These are phyloP conservation scores for Clavispora vitiphila DNA, from an alignment of 805 yeast species.

Conservation along the genomic window DNA sequence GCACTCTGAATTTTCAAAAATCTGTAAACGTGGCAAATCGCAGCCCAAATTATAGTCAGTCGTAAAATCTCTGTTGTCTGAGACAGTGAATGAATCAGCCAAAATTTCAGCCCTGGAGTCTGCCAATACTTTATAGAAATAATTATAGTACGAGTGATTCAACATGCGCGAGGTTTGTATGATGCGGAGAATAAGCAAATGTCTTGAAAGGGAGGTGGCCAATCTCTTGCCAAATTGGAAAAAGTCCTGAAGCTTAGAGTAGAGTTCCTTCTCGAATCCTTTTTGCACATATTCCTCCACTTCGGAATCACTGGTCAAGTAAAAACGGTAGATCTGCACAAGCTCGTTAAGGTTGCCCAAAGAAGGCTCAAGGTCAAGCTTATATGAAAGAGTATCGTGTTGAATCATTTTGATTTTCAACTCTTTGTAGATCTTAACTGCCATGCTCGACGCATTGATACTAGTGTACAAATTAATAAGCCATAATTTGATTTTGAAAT, in stretches of 20 bases:
- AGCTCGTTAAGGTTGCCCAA: conserved; percentile 29
- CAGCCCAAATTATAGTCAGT: conserved; percentile 51
- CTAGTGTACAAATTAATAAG: conserved; percentile 56
- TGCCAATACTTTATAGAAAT: conserved; percentile 19
- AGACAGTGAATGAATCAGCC: conserved; percentile 12
- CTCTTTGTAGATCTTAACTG: conserved; percentile 45
- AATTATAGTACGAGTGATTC: conserved; percentile 25
- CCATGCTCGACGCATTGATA: conserved; percentile 50
- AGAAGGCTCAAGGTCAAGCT: conserved; percentile 43
- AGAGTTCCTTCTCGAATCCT: conserved; percentile 56
- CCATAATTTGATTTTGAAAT: conserved; percentile 70
- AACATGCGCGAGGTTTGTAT: conserved; percentile 29
- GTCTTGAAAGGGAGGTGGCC: conserved; percentile 44
- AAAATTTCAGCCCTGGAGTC: conserved; percentile 12
- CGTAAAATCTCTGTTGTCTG: conserved; percentile 59
- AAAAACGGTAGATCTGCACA: conserved; percentile 40
- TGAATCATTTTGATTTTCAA: conserved; percentile 73
- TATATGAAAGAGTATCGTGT: conserved; percentile 60
- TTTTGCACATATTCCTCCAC: conserved; percentile 42
- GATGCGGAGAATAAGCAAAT: conserved; percentile 29
- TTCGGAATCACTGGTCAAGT: conserved; percentile 50
- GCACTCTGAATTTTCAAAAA: conserved; percentile 13
- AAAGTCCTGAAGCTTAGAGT: conserved; percentile 64
- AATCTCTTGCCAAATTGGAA: conserved; percentile 54
- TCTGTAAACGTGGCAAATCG: conserved; percentile 18